Evolutionary conservation across 495 filamentous ascomycete species (phyloP), one percentile per base, ranked within the genome.

Genomic region (Jackrogersella minutella): DNA sequence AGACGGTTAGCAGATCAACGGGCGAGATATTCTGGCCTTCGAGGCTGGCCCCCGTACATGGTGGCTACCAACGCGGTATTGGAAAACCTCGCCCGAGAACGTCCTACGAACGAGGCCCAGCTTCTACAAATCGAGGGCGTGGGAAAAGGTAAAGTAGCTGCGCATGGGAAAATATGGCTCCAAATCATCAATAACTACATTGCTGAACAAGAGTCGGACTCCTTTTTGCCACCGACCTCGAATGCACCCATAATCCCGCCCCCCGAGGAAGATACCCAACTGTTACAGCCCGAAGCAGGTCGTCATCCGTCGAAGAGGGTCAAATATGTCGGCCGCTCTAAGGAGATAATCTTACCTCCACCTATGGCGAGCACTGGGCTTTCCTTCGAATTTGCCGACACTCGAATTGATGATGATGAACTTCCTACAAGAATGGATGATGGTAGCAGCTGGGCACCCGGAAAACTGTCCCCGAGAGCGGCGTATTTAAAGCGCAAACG

Each of bases 321-420:
- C 50, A 73, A 17, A 74, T 80, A 47, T 83, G 86, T 37, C 87
- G 91, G 70, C 86, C 89, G 57, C 76, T 89, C 64, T 73, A 92
- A 65, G 88, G 86, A 16, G 83, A 82, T 49, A 0, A 0, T 63
- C 8, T 1, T 47, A 10, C 1, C 58, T 0, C 7, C 10, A 3
- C 49, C 49, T 10, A 0, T 14, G 16, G 31, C 6, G 6, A 33
- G 31, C 13, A 56, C 21, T 7, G 41, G 40, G 2, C 24, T 56
- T 8, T 56, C 60, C 5, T 41, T 56, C 30, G 7, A 39, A 49
- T 10, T 56, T 21, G 10, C 7, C 13, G 21, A 55, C 2, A 33
- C 33, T 1, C 26, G 11, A 11, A 21, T 31, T 7, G 88, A 92
- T 74, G 89, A 80, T 1, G 73, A 71, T 2, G 73, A 74, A 40